Conservation (phyloP, 192 early-diverging fungal species). For the Backusella parvicylindrica region DNA sequence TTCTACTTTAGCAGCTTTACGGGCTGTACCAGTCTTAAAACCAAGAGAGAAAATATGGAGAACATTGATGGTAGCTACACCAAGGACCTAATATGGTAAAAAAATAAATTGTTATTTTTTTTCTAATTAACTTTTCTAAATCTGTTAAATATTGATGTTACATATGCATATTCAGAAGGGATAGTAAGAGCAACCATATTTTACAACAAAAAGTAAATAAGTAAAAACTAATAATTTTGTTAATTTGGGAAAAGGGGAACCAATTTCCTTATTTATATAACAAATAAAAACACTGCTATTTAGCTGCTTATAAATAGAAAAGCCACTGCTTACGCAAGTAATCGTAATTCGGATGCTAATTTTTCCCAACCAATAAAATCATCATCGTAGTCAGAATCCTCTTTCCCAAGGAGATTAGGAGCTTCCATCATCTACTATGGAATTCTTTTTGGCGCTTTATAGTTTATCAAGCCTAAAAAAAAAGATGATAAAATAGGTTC, state of each 20-base stretch:
- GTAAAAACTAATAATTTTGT: neutral
- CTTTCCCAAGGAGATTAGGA: neutral
- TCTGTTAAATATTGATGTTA: constrained; percentile 24
- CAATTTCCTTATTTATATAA: neutral
- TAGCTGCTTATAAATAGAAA: too few species aligned
- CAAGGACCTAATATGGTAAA: constrained; percentile 5
- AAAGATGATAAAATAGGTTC: too few species aligned
- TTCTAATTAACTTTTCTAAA: neutral
- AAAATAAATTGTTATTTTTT: constrained; percentile 18
- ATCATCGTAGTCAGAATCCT: neutral
- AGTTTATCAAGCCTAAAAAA: neutral
- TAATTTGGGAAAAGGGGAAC: neutral
- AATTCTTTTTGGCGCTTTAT: neutral
- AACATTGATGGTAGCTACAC: neutral
- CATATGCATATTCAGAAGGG: constrained; percentile 56
- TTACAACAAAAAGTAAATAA: neutral
- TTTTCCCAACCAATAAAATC: neutral
- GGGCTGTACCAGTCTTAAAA: constrained; percentile 43
- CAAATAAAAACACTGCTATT: neutral
- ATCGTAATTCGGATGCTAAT: neutral
- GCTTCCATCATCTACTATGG: neutral
- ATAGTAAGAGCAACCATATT: constrained; percentile 40
- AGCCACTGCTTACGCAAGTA: neutral
- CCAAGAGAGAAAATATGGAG: neutral
- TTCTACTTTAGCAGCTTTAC: constrained; percentile 59